A percentile compares a stretch with the other conserved stretches of the same genome.
phyloP scores from a whole-genome alignment of 208 protist genomes.

The Trypanosoma lewisi region DNA sequence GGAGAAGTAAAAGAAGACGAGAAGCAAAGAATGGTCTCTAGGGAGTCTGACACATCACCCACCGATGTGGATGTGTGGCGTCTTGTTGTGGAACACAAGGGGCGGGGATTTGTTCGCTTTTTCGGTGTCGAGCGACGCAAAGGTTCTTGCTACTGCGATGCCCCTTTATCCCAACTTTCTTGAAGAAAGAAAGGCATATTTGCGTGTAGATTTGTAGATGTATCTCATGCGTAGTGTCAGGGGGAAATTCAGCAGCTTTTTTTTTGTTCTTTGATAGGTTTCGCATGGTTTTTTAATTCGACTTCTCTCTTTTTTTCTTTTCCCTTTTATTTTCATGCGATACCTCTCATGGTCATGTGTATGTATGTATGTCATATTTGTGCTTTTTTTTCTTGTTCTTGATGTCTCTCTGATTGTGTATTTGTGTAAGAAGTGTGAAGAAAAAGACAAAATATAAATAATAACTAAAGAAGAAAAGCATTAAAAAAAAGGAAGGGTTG shows the following conservation, averaged over 20 bases:
- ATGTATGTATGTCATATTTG: slow-evolving; percentile 3
- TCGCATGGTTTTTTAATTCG: no score
- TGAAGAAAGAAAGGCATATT: not conserved
- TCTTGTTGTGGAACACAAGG: slow-evolving; percentile 27
- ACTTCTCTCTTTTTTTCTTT: no score
- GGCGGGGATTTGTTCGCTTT: slow-evolving; percentile 26
- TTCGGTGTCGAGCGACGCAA: slow-evolving; percentile 17
- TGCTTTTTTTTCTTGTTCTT: not conserved
- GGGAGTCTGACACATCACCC: not conserved
- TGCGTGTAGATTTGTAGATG: not conserved
- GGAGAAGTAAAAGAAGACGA: not conserved
- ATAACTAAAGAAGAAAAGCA: not conserved
- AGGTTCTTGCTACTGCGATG: slow-evolving; percentile 19
- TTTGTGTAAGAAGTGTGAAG: not conserved
- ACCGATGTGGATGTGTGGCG: slow-evolving; percentile 14
- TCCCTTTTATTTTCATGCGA: no score
- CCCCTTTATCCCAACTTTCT: slow-evolving; percentile 15
- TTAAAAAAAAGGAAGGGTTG: not conserved
- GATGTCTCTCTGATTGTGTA: not conserved
- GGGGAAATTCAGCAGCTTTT: no score
- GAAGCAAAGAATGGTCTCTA: not conserved
- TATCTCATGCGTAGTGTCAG: not conserved
- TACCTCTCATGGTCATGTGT: no score
- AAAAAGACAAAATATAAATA: not conserved
- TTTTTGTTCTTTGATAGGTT: no score